Evolutionary conservation across 495 filamentous ascomycete species (phyloP).

Genomic region (Darksidea phi): DNA sequence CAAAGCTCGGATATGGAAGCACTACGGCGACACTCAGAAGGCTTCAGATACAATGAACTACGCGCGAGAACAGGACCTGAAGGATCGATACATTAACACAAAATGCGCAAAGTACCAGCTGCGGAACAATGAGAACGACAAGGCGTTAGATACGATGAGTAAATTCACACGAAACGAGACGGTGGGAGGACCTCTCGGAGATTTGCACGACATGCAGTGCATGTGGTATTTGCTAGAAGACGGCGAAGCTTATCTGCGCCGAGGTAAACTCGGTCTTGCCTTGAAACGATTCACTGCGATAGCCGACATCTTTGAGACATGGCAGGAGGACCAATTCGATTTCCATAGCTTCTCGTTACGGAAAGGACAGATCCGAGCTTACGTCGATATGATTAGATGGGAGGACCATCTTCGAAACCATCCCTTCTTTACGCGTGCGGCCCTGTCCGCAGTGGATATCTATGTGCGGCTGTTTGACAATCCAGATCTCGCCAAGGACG

Average conservation of each 20-base stretch:
- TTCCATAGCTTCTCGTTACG: constrained; percentile 96
- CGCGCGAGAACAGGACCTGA: constrained; percentile 77
- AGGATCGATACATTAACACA: constrained; percentile 95
- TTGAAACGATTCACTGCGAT: constrained; percentile 86
- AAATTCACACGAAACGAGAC: constrained; percentile 93
- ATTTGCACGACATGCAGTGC: constrained; percentile 97
- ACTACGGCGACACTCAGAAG: constrained; percentile 74
- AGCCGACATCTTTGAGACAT: constrained; percentile 90
- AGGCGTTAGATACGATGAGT: constrained; percentile 82
- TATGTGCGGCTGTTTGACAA: constrained; percentile 80
- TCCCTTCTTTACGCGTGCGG: constrained; percentile 87
- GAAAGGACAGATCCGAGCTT: constrained; percentile 92
- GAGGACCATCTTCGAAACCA: constrained; percentile 87
- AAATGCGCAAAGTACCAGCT: constrained; percentile 98
- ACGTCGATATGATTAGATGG: constrained; percentile 95
- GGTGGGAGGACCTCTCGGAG: constrained; percentile 79
- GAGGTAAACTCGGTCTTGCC: constrained; percentile 77
- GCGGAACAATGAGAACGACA: constrained; percentile 85
- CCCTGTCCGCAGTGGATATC: constrained; percentile 73
- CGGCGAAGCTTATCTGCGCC: constrained; percentile 82
- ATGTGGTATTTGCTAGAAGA: constrained; percentile 97
- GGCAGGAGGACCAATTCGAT: constrained; percentile 98
- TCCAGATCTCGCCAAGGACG: constrained; percentile 61
- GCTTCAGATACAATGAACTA: constrained; percentile 87
- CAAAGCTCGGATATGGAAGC: constrained; percentile 91